Evolutionary conservation across 305 asterid species (phyloP), one percentile per base, ranked within the genome.

Genomic region (Lippia alba): DNA sequence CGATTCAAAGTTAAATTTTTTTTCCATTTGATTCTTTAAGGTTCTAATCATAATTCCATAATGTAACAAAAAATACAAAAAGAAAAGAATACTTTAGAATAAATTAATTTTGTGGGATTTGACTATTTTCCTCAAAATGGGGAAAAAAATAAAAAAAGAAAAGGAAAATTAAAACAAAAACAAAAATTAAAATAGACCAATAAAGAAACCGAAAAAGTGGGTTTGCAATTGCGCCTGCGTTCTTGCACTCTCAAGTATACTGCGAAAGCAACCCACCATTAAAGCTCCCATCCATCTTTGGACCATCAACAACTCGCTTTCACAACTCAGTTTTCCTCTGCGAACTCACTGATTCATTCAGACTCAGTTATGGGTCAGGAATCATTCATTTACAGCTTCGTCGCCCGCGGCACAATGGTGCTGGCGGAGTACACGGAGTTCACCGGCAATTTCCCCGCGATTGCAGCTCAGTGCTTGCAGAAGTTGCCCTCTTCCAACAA

Each of bases 401-500:
- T 84, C 44, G 91, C 91, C 2, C 81, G 91, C 16, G 91, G 91
- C 49, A 86, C 90, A 10, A 72, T 88, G 90, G 81, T 88, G 12
- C 53, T 88, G 66, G 85, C 92, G 12, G 92, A 88, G 82, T 88
- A 82, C 81, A 86, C 92, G 0, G 95, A 84, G 79, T 86, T 86
- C 81, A 88, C 95, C 61, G 92, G 95, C 33, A 86, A 88, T 59
- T 88, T 86, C 46, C 95, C 90, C 33, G 92, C 89, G 55, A 88
- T 88, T 66, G 91, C 95, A 11, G 87, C 82, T 70, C 95, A 86
- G 83, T 86, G 92, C 57, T 68, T 88, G 73, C 89, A 86, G 54
- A 84, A 63, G 60, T 46, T 88, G 24, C 90, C 92, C 18, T 86
- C 95, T 8, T 24, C 84, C 4, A 88, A 84, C 71, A 86, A 83